Percentiles rank a stretch among this genome's conserved stretches.
Evolutionary conservation across 257 asterid genomes (phyloP).

Genomic region (Linaria vulgaris): DNA sequence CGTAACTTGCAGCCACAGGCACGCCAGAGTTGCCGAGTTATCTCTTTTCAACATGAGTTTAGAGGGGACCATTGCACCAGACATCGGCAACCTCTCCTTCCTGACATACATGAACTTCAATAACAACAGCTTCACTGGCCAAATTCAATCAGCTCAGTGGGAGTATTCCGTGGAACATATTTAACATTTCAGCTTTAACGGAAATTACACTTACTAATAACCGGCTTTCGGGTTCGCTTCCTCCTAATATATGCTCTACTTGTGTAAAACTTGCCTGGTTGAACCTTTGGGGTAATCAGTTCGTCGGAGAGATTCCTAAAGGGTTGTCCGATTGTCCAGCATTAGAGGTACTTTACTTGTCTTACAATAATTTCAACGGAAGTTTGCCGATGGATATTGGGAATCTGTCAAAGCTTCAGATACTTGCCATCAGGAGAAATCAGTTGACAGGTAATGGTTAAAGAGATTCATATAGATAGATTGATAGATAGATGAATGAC

Average conservation of each 20-base stretch:
- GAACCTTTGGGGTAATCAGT: background rate
- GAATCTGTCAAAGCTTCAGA: background rate
- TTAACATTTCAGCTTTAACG: too few species aligned
- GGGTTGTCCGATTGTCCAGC: background rate
- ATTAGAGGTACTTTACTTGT: background rate
- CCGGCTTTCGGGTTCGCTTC: background rate
- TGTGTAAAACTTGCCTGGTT: background rate
- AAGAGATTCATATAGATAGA: too few species aligned
- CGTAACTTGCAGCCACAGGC: constrained; percentile 11
- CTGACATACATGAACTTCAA: background rate
- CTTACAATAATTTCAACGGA: constrained; percentile 16
- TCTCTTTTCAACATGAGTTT: background rate
- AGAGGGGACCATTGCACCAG: too few species aligned
- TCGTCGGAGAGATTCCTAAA: background rate
- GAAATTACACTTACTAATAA: too few species aligned
- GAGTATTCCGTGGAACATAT: too few species aligned
- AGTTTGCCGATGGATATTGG: background rate
- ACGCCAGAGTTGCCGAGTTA: background rate
- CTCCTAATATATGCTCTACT: background rate
- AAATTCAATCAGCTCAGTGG: background rate
- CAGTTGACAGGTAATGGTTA: constrained; percentile 20
- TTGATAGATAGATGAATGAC: too few species aligned
- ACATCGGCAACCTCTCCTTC: constrained; percentile 13
- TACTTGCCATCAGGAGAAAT: background rate
- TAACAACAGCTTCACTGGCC: constrained; percentile 17